A percentile compares a stretch with the other conserved stretches of the same genome.
Evolutionary conservation across 2,329 filamentous ascomycete genomes (phyloP).

Genomic region (Beauveria sp.): DNA sequence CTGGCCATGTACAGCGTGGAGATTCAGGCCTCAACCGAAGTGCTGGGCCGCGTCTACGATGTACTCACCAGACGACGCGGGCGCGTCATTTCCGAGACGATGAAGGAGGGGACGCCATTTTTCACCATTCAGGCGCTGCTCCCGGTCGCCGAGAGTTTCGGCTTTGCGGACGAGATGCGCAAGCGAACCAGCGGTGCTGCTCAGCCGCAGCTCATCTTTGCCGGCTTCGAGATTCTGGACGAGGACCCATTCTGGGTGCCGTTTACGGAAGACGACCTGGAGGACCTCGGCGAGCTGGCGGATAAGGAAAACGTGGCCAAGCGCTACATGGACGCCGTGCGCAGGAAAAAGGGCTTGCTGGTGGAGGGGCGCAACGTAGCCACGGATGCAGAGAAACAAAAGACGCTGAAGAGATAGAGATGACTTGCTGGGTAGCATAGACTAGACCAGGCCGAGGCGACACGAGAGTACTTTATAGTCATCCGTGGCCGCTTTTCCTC

Average conservation of each 20-base stretch:
- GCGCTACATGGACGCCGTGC: slow-evolving; percentile 86
- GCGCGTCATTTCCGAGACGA: slow-evolving; percentile 78
- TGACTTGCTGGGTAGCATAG: background rate
- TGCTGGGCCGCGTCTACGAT: slow-evolving; percentile 89
- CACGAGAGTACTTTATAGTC: background rate
- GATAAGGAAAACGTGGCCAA: slow-evolving; percentile 95
- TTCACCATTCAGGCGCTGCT: slow-evolving; percentile 87
- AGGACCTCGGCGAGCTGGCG: slow-evolving; percentile 89
- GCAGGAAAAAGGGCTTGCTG: slow-evolving; percentile 78
- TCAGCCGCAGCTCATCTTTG: slow-evolving; percentile 86
- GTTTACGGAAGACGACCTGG: slow-evolving; percentile 89
- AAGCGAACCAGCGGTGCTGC: slow-evolving; percentile 88
- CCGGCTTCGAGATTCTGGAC: slow-evolving; percentile 86
- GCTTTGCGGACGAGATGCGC: slow-evolving; percentile 92
- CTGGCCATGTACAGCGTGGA: slow-evolving; percentile 98
- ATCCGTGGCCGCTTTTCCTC: background rate
- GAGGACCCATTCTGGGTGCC: slow-evolving; percentile 98
- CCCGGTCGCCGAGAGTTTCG: slow-evolving; percentile 91
- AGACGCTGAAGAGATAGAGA: slow-evolving; percentile 53
- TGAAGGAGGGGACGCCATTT: slow-evolving; percentile 93
- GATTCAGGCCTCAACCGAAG: slow-evolving; percentile 93
- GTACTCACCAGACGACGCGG: slow-evolving; percentile 94
- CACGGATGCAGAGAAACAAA: slow-evolving; percentile 87
- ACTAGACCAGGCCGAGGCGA: background rate
- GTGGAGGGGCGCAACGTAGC: slow-evolving; percentile 71